Base-by-base conservation (phyloP, 2,329 filamentous ascomycete genomes). In the Fusarium sp. region DNA sequence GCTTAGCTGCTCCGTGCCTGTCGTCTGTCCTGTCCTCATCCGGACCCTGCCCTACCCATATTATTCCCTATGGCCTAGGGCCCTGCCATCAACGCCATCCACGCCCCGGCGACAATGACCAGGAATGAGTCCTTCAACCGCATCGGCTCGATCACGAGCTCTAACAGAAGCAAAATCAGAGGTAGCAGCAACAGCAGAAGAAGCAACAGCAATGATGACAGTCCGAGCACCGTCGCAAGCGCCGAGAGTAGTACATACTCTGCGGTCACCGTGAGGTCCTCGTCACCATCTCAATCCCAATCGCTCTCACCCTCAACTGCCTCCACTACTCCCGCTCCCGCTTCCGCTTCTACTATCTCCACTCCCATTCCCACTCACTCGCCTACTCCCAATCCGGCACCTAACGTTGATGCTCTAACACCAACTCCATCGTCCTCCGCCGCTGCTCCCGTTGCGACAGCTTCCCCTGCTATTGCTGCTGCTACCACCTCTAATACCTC, bases 241-340 rank as follows among this genome's bases (percentile, higher is more conserved):
- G 89, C 88, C 79, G 88, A 90, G 78, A 93, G 91, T 84, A 90
- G 91, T 84, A 90, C 88, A 83, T 88, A 88, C 77, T 93, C 91
- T 70, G 88, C 87, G 79, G 88, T 90, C 79, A 94, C 92, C 44
- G 84, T 91, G 75, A 90, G 87, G 82, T 86, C 86, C 42, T 82
- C 82, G 57, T 79, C 77, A 68, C 78, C 57, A 35, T 39, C 45
- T 41, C 62, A 67, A 61, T 67, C 62, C 17, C 44, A 52, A 41
- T 72, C 74, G 20, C 45, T 47, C 52, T 81, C 81, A 36, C 75
- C 77, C 73, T 63, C 57, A 38, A 69, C 61, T 73, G 67, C 66
- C 64, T 74, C 73, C 60, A 66, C 66, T 41, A 85, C 82, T 63
- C 82, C 82, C 55, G 76, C 78, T 75, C 82, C 82, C 63, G 72